Percentiles rank a stretch among this genome's conserved stretches.
These are phyloP conservation scores for Cyclocybe cylindracea DNA, from an alignment of 768 basidiomycete genomes.

Conservation along the genomic window DNA sequence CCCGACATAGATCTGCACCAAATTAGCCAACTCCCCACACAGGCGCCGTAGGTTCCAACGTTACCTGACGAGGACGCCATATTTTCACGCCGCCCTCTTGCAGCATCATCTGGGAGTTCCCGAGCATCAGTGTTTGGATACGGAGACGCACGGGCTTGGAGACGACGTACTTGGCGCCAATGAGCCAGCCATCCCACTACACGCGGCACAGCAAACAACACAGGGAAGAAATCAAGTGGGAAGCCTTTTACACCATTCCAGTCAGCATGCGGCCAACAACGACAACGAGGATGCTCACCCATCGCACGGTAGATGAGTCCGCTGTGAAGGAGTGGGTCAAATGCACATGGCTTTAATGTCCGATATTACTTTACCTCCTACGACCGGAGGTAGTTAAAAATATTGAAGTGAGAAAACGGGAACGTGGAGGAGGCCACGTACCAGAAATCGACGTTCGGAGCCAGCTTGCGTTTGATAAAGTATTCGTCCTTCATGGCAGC, in stretches of 20 bases:
- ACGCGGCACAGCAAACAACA: slow-evolving; percentile 88
- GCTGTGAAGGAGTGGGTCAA: slow-evolving; percentile 35
- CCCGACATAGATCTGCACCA: slow-evolving; percentile 74
- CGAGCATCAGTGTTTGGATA: slow-evolving; percentile 4
- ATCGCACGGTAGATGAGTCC: slow-evolving; percentile 91
- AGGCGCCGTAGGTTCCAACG: slow-evolving; percentile 15
- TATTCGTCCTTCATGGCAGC: slow-evolving; percentile 91
- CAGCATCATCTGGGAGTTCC: slow-evolving; percentile 75
- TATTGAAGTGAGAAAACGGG: slow-evolving; percentile 5
- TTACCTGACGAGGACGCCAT: slow-evolving; percentile 84
- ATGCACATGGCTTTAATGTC: neutral
- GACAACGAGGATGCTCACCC: slow-evolving; percentile 47
- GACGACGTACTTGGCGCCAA: slow-evolving; percentile 71
- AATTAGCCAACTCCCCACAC: slow-evolving; percentile 10
- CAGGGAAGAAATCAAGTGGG: slow-evolving; percentile 93
- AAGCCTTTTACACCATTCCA: slow-evolving; percentile 54
- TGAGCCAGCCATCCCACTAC: slow-evolving; percentile 94
- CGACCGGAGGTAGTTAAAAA: slow-evolving; percentile 5
- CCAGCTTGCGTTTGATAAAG: slow-evolving; percentile 78
- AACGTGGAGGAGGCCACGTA: slow-evolving; percentile 32
- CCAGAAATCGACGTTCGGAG: slow-evolving; percentile 94
- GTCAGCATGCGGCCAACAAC: neutral
- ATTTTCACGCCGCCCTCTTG: slow-evolving; percentile 90
- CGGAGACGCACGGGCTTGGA: neutral
- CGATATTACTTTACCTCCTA: slow-evolving; percentile 53